Base-by-base conservation (phyloP, 257 asterid genomes). In the Capsicum baccatum region DNA sequence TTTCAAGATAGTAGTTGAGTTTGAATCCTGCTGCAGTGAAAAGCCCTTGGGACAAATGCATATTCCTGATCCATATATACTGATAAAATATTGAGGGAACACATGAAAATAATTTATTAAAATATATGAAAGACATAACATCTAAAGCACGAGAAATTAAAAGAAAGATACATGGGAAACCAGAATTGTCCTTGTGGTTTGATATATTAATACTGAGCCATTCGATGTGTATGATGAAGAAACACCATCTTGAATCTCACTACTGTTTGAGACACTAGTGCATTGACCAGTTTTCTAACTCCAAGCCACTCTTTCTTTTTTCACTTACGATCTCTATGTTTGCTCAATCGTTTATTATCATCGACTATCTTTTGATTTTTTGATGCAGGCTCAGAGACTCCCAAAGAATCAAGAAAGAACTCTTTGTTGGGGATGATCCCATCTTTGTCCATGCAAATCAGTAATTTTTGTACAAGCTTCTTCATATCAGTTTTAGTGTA, bases 341-440 rank as follows among this genome's bases (percentile, higher is more conserved):
- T 76, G 48, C 13, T 76, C 63, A 76, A 76, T 76, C 48, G 48
- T 76, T 76, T 87, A 66, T 37, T 86, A 59, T 86, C 85, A 60
- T 76, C 89, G 21, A 84, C 59, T 13, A 87, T 52, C 84, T 86
- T 94, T 84, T 89, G 89, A 70, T 87, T 79, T 16, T 88, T 13
- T 62, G 89, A 76, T 19, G 94, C 91, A 35, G 98, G 89, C 74
- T 91, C 92, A 66, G 92, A 69, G 14, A 92, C 92, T 85, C 97
- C 98, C 56, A 94, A 87, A 85, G 98, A 93, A 88, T 93, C 98
- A 2, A 96, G 91, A 83, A 96, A 96, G 88, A 96, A 93, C 82
- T 90, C 92, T 84, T 93, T 96, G 85, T 93, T 93, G 3, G 98
- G 98, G 63, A 96, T 79, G 59, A 96, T 92, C 14, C 99, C 99